Percentiles rank a stretch among this genome's conserved stretches.
Conservation (phyloP, 1,284 basidiomycete species). For the Heterobasidion occidentale region DNA sequence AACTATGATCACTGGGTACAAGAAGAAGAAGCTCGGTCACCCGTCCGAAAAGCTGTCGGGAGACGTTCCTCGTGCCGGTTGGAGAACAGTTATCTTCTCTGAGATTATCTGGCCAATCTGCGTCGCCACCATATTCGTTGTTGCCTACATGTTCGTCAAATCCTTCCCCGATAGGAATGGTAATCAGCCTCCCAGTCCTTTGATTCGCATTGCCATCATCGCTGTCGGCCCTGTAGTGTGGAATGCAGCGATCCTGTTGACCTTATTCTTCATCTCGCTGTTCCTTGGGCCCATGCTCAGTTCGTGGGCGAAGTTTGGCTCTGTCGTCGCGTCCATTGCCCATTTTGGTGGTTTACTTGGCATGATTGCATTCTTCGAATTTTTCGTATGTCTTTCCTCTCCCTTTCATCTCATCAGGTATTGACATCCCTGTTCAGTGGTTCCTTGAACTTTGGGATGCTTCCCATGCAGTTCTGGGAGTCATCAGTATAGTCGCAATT, state of each 20-base stretch:
- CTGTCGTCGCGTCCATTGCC: constrained; percentile 85
- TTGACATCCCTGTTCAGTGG: constrained; percentile 48
- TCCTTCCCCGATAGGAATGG: constrained; percentile 76
- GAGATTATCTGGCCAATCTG: constrained; percentile 83
- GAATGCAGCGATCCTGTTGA: constrained; percentile 86
- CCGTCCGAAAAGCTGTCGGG: constrained; percentile 93
- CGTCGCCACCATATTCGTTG: constrained; percentile 70
- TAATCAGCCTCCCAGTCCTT: constrained; percentile 57
- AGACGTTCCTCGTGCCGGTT: constrained; percentile 85
- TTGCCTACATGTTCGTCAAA: constrained; percentile 89
- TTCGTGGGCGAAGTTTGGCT: constrained; percentile 80
- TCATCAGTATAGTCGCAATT: constrained; percentile 80
- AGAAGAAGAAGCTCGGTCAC: constrained; percentile 95
- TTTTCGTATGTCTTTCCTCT: constrained; percentile 63
- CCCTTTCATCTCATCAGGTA: no score
- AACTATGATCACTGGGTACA: constrained; percentile 96
- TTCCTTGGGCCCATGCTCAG: constrained; percentile 91
- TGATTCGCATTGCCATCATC: constrained; percentile 88
- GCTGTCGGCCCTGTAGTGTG: constrained; percentile 92
- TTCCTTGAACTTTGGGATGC: constrained; percentile 97
- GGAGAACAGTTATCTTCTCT: constrained; percentile 79
- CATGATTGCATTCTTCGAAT: constrained; percentile 86
- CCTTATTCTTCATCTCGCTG: constrained; percentile 86
- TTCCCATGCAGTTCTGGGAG: constrained; percentile 86
- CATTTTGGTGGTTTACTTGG: constrained; percentile 79